Evolutionary conservation across 2,329 filamentous ascomycete genomes (phyloP).

Genomic region (Diaporthe vexans): DNA sequence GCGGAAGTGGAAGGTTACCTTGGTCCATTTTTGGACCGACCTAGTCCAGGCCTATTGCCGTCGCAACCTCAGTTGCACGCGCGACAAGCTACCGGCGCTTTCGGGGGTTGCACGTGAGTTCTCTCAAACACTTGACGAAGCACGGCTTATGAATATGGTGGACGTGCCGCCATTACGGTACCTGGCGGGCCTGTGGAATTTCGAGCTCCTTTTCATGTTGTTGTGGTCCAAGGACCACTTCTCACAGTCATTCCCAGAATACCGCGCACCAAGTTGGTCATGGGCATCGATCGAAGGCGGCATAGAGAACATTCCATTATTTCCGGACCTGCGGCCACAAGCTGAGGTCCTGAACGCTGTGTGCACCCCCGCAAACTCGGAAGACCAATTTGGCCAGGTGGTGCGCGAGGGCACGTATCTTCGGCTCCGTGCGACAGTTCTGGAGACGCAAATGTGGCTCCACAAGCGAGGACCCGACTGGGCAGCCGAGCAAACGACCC

Average conservation of each 20-base stretch:
- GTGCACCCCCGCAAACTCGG: background rate
- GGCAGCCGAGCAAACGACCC: background rate
- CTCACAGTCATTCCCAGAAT: background rate
- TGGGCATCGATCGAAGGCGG: background rate
- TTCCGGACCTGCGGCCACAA: background rate
- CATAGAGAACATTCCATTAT: too few species aligned
- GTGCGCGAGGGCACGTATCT: background rate
- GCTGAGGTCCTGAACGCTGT: background rate
- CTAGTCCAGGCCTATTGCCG: background rate
- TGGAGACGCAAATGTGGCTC: background rate
- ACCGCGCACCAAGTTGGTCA: slow-evolving; percentile 1
- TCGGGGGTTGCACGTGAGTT: background rate
- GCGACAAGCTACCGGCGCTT: background rate
- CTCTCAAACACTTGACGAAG: background rate
- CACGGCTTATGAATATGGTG: background rate
- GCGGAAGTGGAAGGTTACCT: too few species aligned
- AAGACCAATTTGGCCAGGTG: slow-evolving; percentile 3
- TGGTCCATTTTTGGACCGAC: background rate
- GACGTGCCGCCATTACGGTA: background rate
- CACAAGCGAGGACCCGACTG: background rate
- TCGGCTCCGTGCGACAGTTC: background rate
- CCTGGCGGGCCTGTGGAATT: background rate
- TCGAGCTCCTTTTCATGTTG: background rate
- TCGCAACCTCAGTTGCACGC: background rate
- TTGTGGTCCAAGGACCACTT: background rate